Evolutionary conservation across 148 eudicot genomes (phyloP), one percentile per base, ranked within the genome.

Genomic region (Silene conica): DNA sequence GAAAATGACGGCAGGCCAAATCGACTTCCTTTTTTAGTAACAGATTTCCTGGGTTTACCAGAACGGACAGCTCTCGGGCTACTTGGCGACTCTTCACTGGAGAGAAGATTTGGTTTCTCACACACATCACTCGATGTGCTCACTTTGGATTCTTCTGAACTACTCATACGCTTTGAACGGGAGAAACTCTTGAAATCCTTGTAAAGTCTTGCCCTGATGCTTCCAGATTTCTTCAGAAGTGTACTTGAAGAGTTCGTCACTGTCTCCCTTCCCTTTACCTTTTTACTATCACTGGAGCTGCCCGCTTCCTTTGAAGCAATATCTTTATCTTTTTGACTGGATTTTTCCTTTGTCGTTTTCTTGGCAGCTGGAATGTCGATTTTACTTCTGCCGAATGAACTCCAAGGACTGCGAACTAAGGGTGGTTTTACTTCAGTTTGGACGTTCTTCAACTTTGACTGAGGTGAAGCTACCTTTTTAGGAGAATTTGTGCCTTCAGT

Each of bases 161-260:
- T 60, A 55, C 63, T 63, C 63, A 22, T 63, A 45, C 23, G 78
- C 71, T 74, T 80, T 23, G 67, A 57, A 73, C 54, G 63, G 76
- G 89, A 72, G 28, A 60, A 56, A 57, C 76, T 78, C 26, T 57
- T 83, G 45, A 21, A 28, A 71, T 82, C 79, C 81, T 81, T 80
- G 77, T 56, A 69, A 55, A 77, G 73, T 68, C 80, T 78, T n/a
- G 80, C 80, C 68, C 72, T 82, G 71, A 78, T 58, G 61, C 81
- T 79, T 66, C 75, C 67, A 72, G 78, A 73, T 76, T 80, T 85
- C 80, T 76, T 82, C n/a, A 83, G 11, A 19, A 77, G 61, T 25
- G 77, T 73, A 68, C 63, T 80, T 31, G 80, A 75, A 65, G 85
- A 75, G 60, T 69, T 67, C 18, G 22, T 73, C 62, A 21, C 73